A percentile compares a stretch with the other conserved stretches of the same genome.
Conservation (phyloP, 345 rosid genomes). For the Camelina neglecta region DNA sequence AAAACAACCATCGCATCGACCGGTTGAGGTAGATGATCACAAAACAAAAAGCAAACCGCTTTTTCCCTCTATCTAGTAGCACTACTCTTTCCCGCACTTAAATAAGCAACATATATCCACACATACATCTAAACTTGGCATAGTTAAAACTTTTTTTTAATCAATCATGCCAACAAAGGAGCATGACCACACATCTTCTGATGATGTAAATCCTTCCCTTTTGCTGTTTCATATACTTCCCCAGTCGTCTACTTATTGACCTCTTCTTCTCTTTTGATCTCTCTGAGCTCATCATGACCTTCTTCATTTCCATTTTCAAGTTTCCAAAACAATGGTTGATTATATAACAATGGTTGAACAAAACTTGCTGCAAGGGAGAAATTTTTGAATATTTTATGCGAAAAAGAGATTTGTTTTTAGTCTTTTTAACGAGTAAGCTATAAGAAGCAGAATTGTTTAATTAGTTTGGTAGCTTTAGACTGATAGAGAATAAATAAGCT, state of each 20-base stretch:
- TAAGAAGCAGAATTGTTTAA: not conserved
- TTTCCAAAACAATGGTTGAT: not conserved
- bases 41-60: conserved; percentile 1
- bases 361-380: not conserved
- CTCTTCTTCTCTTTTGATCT: conserved; percentile 51
- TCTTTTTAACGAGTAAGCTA: not conserved
- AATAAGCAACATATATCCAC: not conserved
- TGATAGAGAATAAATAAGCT: conserved; percentile 1
- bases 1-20: conserved; percentile 5
- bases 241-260: conserved; percentile 56
- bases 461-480: conserved; percentile 3
- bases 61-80: not conserved
- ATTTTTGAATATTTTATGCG: not conserved
- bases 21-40: conserved; percentile 14
- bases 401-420: not conserved
- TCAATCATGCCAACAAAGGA: conserved; percentile 78
- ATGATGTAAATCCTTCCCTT: conserved; percentile 79
- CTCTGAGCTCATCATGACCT: conserved; percentile 42
- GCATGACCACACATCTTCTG: conserved; percentile 76
- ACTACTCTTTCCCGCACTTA: conserved; percentile 22
- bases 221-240: conserved; percentile 67
- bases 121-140: conserved; percentile 21
- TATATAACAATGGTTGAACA: conserved; percentile 19
- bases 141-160: not conserved
- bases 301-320: conserved; percentile 40